phyloP scores from a whole-genome alignment of 2,329 filamentous ascomycete species.

The Apiospora hydei region DNA sequence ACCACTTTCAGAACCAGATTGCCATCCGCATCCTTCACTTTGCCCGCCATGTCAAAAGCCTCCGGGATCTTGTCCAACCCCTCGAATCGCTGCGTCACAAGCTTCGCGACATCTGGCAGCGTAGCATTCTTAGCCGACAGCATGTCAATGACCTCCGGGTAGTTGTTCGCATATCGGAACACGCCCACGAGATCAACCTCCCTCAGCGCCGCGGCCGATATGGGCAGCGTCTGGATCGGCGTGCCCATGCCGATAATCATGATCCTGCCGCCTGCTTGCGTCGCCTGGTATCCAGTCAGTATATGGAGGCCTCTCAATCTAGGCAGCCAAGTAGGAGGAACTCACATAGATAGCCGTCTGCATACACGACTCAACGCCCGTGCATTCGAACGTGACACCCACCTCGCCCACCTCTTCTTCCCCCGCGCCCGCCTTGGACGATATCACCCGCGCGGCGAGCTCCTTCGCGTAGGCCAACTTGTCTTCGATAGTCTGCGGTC shows the following conservation, averaged over 20 bases:
- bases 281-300: constrained; percentile 49
- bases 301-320: not conserved
- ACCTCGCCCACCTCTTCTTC: constrained; percentile 66
- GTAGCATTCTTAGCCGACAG: constrained; percentile 55
- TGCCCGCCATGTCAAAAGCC: constrained; percentile 77
- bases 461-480: constrained; percentile 60
- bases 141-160: constrained; percentile 62
- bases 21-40: constrained; percentile 72
- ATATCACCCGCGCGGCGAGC: constrained; percentile 54
- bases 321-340: constrained; percentile 26
- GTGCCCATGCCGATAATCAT: constrained; percentile 84
- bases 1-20: constrained; percentile 80
- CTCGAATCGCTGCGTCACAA: constrained; percentile 74
- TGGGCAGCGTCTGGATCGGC: constrained; percentile 75
- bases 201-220: constrained; percentile 74
- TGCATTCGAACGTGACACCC: constrained; percentile 77
- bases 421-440: constrained; percentile 39
- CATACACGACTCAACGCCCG: constrained; percentile 78
- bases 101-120: constrained; percentile 69
- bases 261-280: constrained; percentile 73
- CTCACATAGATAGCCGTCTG: constrained; percentile 75
- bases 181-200: constrained; percentile 83
- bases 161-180: constrained; percentile 81
- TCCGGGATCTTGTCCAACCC: constrained; percentile 69
- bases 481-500: constrained; percentile 58